These are phyloP conservation scores for Aspergillus sp. DNA, from an alignment of 2,329 filamentous ascomycete species.

Conservation along the genomic window DNA sequence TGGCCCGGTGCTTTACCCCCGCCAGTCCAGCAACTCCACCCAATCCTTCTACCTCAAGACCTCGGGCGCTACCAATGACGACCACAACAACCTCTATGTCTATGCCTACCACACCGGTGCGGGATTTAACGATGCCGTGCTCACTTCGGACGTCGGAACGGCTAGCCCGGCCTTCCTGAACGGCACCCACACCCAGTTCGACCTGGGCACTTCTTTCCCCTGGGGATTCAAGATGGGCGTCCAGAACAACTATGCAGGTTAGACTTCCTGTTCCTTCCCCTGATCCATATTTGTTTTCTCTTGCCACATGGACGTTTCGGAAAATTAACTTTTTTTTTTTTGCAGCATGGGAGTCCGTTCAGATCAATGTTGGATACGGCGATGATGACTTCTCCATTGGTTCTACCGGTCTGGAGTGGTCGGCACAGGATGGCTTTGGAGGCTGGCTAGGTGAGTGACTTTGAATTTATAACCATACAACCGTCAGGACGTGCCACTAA, in stretches of 20 bases:
- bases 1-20: slow-evolving; percentile 25
- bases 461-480: neutral
- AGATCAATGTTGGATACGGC: slow-evolving; percentile 40
- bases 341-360: slow-evolving; percentile 40
- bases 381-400: slow-evolving; percentile 34
- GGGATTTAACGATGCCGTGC: slow-evolving; percentile 42
- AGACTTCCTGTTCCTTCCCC: slow-evolving; percentile 18
- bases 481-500: neutral
- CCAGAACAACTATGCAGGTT: slow-evolving; percentile 39
- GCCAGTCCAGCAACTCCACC: slow-evolving; percentile 20
- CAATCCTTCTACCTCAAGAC: slow-evolving; percentile 41
- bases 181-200: slow-evolving; percentile 35
- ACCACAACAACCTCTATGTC: slow-evolving; percentile 41
- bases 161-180: slow-evolving; percentile 37
- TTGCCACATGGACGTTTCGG: neutral
- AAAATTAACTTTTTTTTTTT: slow-evolving; percentile 1
- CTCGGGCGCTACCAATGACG: slow-evolving; percentile 23
- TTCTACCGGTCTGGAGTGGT: slow-evolving; percentile 30
- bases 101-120: slow-evolving; percentile 45
- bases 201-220: slow-evolving; percentile 29
- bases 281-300: neutral
- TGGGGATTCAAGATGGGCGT: slow-evolving; percentile 35
- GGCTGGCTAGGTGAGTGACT: slow-evolving; percentile 43
- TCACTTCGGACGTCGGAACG: slow-evolving; percentile 25
- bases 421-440: slow-evolving; percentile 34